Evolutionary conservation across 148 eudicot genomes (phyloP), one percentile per base, ranked within the genome.

Genomic region (Silene uniflora): DNA sequence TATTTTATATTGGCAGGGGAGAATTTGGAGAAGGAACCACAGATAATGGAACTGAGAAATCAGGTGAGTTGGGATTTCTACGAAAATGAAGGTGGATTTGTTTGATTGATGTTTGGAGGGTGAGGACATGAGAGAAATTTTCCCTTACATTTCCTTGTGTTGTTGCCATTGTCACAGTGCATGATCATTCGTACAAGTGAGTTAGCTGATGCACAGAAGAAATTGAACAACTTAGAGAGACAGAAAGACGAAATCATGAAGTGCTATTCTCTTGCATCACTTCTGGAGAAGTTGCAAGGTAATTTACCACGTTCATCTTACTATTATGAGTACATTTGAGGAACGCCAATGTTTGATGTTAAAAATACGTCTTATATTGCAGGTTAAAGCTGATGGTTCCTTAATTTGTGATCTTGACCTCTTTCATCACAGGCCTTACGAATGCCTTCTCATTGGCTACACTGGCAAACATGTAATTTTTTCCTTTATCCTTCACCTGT

Each of bases 11-110:
- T 65, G 64, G 6, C 65, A 94, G 98, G 93, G 73, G 91, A 88
- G 35, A 94, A 91, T 86, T 78, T 89, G 83, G 97, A 94, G 72
- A 92, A 92, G 89, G 98, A 94, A 79, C 92, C 97, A 29, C 87
- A 76, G 62, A 86, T 94, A 72, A 83, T 73, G 82, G 97, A 94
- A 82, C 87, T 94, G 42, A 83, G 90, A 79, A 94, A 94, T 85
- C 98, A 94, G 91, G 98, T 92, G 44, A 72, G 78, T 49, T 24
- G 39, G 69, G 64, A 63, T 21, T 47, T 46, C 24, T 23, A 25
- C 71, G 10, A 11, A 76, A 7, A 27, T 39, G 10, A 56, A 7
- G 21, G 22, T 13, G 22, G 5, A 58, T 39, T 76, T 68, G 18
- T 71, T 14, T 60, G 12, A 21, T 49, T 67, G 71, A 56, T 29